These are phyloP conservation scores for Phanerochaete carnosa DNA, from an alignment of 768 basidiomycete genomes.

Conservation along the genomic window DNA sequence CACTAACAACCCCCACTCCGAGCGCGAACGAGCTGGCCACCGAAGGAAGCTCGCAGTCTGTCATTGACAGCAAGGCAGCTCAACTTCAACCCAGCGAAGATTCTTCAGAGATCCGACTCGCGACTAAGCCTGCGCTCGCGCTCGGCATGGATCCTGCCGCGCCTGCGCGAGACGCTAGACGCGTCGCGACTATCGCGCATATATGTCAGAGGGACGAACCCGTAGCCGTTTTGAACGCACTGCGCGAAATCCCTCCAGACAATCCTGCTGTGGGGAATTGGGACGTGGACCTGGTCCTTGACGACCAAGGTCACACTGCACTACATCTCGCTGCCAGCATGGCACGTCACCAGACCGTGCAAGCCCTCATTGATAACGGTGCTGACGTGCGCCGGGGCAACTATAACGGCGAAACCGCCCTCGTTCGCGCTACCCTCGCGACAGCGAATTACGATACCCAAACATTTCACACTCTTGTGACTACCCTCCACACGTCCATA, in stretches of 20 bases:
- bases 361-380: slow-evolving; percentile 68
- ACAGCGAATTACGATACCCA: slow-evolving; percentile 82
- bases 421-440: slow-evolving; percentile 88
- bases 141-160: slow-evolving; percentile 52
- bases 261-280: slow-evolving; percentile 26
- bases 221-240: slow-evolving; percentile 51
- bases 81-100: slow-evolving; percentile 41
- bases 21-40: slow-evolving; percentile 42
- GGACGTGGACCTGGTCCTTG: slow-evolving; percentile 83
- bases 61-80: slow-evolving; percentile 41
- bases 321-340: slow-evolving; percentile 91
- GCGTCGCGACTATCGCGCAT: slow-evolving; percentile 59
- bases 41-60: slow-evolving; percentile 28
- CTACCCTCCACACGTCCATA: slow-evolving; percentile 66
- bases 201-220: slow-evolving; percentile 75
- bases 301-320: slow-evolving; percentile 93
- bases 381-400: slow-evolving; percentile 93
- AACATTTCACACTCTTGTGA: slow-evolving; percentile 64
- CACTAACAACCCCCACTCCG: slow-evolving; percentile 25
- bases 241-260: slow-evolving; percentile 59
- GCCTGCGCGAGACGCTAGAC: slow-evolving; percentile 46
- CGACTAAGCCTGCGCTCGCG: slow-evolving; percentile 59
- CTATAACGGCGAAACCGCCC: slow-evolving; percentile 89
- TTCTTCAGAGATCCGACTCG: slow-evolving; percentile 51
- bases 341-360: slow-evolving; percentile 63